Percentiles rank a stretch among this genome's conserved stretches.
Conservation (phyloP, 441 rosid species). For the Hura crepitans region DNA sequence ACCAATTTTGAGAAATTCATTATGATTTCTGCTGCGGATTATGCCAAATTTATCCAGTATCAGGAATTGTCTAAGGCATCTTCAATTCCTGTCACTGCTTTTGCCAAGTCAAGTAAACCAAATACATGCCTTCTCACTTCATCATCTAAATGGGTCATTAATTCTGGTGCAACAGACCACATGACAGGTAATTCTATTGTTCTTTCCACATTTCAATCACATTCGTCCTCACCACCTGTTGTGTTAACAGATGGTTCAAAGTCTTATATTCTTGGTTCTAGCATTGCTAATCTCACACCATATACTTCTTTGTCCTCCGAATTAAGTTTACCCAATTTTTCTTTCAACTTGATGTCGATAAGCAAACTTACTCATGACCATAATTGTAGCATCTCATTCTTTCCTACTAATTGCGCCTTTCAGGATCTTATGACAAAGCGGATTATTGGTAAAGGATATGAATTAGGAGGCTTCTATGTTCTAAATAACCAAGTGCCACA, state of each 20-base stretch:
- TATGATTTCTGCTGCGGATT: no score
- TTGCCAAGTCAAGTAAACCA: background rate
- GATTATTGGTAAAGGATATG: background rate
- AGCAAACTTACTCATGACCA: background rate
- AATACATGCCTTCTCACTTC: background rate
- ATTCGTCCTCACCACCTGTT: background rate
- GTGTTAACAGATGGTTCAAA: background rate
- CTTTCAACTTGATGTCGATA: background rate
- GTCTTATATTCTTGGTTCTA: background rate
- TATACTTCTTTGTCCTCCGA: background rate
- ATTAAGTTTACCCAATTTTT: background rate
- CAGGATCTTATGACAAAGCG: background rate
- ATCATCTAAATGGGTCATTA: background rate
- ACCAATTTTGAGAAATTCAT: no score
- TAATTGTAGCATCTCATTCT: background rate
- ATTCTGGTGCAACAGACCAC: background rate
- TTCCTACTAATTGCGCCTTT: background rate
- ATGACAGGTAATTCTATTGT: background rate
- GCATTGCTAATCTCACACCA: no score
- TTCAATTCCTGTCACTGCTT: background rate
- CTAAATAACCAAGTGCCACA: background rate
- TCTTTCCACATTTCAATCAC: background rate
- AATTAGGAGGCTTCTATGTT: background rate
- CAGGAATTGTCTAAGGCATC: no score
- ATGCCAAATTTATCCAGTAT: no score